Evolutionary conservation across 2,329 filamentous ascomycete genomes (phyloP), one percentile per base, ranked within the genome.

Genomic region (Aspergillus sp.): DNA sequence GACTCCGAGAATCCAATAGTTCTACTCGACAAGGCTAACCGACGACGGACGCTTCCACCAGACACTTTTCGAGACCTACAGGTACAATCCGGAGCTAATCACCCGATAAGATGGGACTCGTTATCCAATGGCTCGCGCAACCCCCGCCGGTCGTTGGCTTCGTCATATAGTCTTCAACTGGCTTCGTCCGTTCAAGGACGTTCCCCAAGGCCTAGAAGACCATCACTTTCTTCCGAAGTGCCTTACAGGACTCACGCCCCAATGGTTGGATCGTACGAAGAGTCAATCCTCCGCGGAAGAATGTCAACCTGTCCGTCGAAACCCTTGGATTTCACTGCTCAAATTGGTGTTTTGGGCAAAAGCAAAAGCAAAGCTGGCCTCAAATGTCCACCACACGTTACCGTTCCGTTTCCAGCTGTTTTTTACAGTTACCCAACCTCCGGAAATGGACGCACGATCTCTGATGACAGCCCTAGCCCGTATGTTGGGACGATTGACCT

Each of bases 301-400:
- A 99, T 99, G 95, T 98, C 95, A 27, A 97, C 93, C 1, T 95
- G 88, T 2, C 93, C 95, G 0, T 98, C 93, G 1, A 93, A 90
- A 64, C 93, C 95, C 6, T 79, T 99, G 6, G 88, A 96, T 64
- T 99, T 99, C 69, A 83, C 96, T 6, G 95, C 95, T 27, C 92
- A 98, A 70, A 97, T 99, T 57, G 95, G 95, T 21, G 95, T 98
- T 0, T 79, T 98, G 15, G 95, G 93, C 9, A 88, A 88, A 65
- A 93, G 93, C 7, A 89, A 93, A 65, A 97, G 93, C 80, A 96
- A 93, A 72, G 77, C 91, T 2, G 93, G 84, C 65, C 80, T 98
- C 17, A 86, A 86, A 59, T 98, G 95, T 68, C 95, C 95, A 1
- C 82, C 92, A 7, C 95, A 99, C 73, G 91, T 97, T 55, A 93